Conservation (phyloP, 441 rosid species). For the Arabidopsis hybrid region DNA sequence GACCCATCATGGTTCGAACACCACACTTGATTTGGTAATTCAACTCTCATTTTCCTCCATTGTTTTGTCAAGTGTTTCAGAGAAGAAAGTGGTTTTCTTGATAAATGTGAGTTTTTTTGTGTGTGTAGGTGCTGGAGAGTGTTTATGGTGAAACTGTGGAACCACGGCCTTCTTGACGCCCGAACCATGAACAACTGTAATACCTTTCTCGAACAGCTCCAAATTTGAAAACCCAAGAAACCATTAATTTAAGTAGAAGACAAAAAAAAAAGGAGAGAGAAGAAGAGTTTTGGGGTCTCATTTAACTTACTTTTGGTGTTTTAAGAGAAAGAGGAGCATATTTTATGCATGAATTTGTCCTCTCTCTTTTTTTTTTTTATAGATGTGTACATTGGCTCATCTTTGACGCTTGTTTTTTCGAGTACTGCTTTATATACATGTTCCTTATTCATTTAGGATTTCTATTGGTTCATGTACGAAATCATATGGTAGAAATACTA, state of each 20-base stretch:
- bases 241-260: conserved; percentile 24
- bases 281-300: conserved; percentile 28
- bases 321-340: conserved; percentile 11
- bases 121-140: conserved; percentile 94
- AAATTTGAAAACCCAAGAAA: conserved; percentile 51
- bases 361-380: not conserved
- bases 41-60: conserved; percentile 4
- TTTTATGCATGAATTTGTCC: conserved; percentile 18
- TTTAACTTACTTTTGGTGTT: conserved; percentile 14
- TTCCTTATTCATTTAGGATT: not conserved
- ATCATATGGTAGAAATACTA: too few species aligned
- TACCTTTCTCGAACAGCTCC: conserved; percentile 62
- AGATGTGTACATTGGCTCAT: conserved; percentile 35
- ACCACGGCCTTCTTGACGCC: conserved; percentile 99
- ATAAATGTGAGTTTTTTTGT: conserved; percentile 4
- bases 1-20: conserved; percentile 66
- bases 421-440: conserved; percentile 5
- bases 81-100: conserved; percentile 22
- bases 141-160: conserved; percentile 95
- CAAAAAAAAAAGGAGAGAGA: not conserved
- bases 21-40: conserved; percentile 77
- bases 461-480: not conserved
- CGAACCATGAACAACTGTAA: conserved; percentile 90
- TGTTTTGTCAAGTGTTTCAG: conserved; percentile 2
- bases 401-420: conserved; percentile 3